A percentile compares a stretch with the other conserved stretches of the same genome.
Evolutionary conservation across 2,329 filamentous ascomycete genomes (phyloP).

Genomic region (Alternaria incomplexa): DNA sequence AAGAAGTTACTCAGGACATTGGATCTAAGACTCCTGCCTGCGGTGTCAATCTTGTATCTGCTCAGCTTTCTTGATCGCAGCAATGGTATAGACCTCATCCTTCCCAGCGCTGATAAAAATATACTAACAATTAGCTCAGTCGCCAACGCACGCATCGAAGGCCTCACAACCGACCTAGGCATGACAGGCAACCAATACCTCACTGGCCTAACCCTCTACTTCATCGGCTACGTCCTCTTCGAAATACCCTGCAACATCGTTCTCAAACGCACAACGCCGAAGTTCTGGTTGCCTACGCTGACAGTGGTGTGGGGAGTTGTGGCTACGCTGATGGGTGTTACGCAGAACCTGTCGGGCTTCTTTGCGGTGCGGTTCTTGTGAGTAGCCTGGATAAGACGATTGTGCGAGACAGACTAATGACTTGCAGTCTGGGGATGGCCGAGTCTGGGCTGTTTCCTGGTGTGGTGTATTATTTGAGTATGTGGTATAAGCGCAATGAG

Average conservation of each 20-base stretch:
- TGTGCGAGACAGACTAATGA: neutral
- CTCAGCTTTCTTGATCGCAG: constrained; percentile 47
- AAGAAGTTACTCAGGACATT: constrained; percentile 64
- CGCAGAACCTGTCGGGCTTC: constrained; percentile 55
- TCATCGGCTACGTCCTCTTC: constrained; percentile 59
- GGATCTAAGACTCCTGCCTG: constrained; percentile 51
- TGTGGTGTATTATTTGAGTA: constrained; percentile 63
- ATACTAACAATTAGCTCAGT: constrained; percentile 16
- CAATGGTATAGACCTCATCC: constrained; percentile 29
- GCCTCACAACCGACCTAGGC: constrained; percentile 35
- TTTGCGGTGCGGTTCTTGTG: constrained; percentile 56
- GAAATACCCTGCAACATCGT: constrained; percentile 68
- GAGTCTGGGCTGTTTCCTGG: constrained; percentile 49
- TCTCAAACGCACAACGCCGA: constrained; percentile 63
- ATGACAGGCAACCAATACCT: constrained; percentile 62
- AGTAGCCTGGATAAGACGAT: too few species aligned
- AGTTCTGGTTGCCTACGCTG: constrained; percentile 53
- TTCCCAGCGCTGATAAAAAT: neutral
- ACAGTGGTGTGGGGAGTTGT: constrained; percentile 59
- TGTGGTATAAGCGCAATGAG: constrained; percentile 68
- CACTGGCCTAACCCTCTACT: constrained; percentile 70
- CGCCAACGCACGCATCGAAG: constrained; percentile 56
- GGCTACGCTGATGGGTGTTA: constrained; percentile 58
- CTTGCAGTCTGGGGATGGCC: constrained; percentile 38
- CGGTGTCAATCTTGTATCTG: constrained; percentile 52